These are phyloP conservation scores for Saururus chinensis DNA, from an alignment of 164 flowering plant species.

Conservation along the genomic window DNA sequence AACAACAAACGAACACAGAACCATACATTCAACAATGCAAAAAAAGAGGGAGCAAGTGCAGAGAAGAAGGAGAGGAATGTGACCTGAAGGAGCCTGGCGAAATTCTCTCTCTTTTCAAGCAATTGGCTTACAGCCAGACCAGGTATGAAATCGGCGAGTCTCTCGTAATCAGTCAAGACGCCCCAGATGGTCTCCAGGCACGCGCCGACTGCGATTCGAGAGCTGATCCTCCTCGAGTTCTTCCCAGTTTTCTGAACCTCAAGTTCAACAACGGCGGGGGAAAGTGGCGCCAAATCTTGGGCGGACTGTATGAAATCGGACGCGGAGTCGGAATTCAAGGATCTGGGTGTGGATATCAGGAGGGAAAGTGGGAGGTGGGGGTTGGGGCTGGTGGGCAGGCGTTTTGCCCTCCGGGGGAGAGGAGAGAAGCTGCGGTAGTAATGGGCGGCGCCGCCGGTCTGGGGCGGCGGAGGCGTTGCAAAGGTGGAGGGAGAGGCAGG, in stretches of 20 bases:
- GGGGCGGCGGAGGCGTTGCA: neutral
- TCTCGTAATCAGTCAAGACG: slow-evolving; percentile 63
- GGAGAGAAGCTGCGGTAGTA: neutral
- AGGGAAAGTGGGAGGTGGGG: neutral
- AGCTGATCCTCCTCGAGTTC: slow-evolving; percentile 44
- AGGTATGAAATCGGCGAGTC: slow-evolving; percentile 57
- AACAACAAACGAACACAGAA: no score
- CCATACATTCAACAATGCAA: no score
- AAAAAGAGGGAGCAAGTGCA: no score
- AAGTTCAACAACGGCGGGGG: slow-evolving; percentile 11
- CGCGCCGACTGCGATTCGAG: slow-evolving; percentile 38
- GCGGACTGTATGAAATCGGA: neutral
- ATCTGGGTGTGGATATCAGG: neutral
- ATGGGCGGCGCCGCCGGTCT: no score
- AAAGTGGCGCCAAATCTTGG: neutral
- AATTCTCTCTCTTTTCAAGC: slow-evolving; percentile 49
- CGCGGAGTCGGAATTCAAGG: slow-evolving; percentile 1
- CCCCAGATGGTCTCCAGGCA: slow-evolving; percentile 47
- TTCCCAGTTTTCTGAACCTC: slow-evolving; percentile 37
- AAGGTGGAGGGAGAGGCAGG: neutral
- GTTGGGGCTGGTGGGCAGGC: no score
- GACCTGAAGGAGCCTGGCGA: slow-evolving; percentile 58
- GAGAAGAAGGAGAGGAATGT: neutral
- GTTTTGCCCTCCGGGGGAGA: neutral
- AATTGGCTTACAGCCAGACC: slow-evolving; percentile 51